A percentile compares a stretch with the other conserved stretches of the same genome.
These are phyloP conservation scores for Suhomyces bokatorum DNA, from an alignment of 1,139 yeast genomes.

Conservation along the genomic window DNA sequence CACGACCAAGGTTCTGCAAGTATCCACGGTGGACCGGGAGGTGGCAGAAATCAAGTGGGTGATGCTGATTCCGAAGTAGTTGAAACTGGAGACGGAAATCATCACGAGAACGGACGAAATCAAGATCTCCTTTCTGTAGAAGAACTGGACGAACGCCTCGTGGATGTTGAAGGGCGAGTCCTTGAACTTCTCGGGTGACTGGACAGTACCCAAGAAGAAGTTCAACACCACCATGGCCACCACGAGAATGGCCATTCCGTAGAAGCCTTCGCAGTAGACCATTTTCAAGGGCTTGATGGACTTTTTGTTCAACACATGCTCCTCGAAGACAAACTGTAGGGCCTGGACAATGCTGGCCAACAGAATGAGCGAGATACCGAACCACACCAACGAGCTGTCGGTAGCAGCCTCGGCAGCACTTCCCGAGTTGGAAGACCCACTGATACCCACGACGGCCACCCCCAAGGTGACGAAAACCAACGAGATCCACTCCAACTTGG, in stretches of 20 bases:
- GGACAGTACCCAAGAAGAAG: slow-evolving; percentile 38
- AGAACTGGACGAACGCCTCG: slow-evolving; percentile 53
- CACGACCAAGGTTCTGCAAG: slow-evolving; percentile 72
- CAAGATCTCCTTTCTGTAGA: slow-evolving; percentile 42
- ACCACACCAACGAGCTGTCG: slow-evolving; percentile 29
- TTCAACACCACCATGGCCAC: slow-evolving; percentile 46
- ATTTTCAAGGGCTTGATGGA: slow-evolving; percentile 62
- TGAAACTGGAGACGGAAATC: slow-evolving; percentile 72
- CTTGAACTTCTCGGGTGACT: slow-evolving; percentile 34
- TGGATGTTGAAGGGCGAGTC: slow-evolving; percentile 58
- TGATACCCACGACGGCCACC: slow-evolving; percentile 70
- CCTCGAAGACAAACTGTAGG: slow-evolving; percentile 77
- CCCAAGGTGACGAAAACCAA: slow-evolving; percentile 63
- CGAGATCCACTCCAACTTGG: slow-evolving; percentile 69
- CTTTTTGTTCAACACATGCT: slow-evolving; percentile 57
- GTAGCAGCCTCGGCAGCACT: slow-evolving; percentile 14
- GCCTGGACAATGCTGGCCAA: slow-evolving; percentile 70
- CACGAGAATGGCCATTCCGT: slow-evolving; percentile 54
- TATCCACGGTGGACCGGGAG: slow-evolving; percentile 76
- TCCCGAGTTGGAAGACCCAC: slow-evolving; percentile 47
- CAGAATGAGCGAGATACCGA: slow-evolving; percentile 62
- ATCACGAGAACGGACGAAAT: slow-evolving; percentile 62
- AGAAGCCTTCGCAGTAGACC: slow-evolving; percentile 76
- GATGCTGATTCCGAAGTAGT: slow-evolving; percentile 71
- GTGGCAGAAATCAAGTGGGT: slow-evolving; percentile 73